Evolutionary conservation across 257 asterid species (phyloP), one percentile per base, ranked within the genome.

Genomic region (Solanum dulcamara): DNA sequence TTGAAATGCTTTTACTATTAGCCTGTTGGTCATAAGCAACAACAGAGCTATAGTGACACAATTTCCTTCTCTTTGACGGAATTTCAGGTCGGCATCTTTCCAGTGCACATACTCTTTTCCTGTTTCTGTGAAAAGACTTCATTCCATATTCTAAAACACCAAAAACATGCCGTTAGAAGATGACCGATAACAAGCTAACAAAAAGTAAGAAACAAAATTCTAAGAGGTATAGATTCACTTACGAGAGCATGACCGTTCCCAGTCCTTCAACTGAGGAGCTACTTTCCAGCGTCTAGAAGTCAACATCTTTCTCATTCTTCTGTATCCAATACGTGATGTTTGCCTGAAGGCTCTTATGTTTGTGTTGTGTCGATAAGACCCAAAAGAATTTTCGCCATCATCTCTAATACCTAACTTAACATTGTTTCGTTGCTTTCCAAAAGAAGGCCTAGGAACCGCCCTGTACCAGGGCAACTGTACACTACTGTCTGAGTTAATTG

Each of bases 401-500:
- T 95, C 98, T 90, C 97, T 97, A 97, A 87, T 89, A 88, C 97
- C 98, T 97, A 97, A 86, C 80, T 95, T 92, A 92, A 97, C 97
- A 93, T 83, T 87, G 81, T 86, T 90, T 93, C 93, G 88, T 84
- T 74, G 97, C 94, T 92, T 95, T 77, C 88, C 92, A 87, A 90
- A 83, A 68, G 89, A 87, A 92, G 92, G 91, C 84, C 84, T 89
- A 86, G 90, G 89, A 91, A 90, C 59, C 83, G 89, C 93, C 92
- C 97, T 95, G 87, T 92, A 90, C 92, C 91, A 89, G 90, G 97
- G 93, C 86, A 94, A 87, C 94, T 93, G 92, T 94, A 97, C 99
- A 95, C 94, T 93, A 91, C 89, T 88, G 79, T 88, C 95, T 87
- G 95, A 89, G 88, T 93, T 96, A 90, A 88, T 83, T 81, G 90